Conservation (phyloP, 1,139 yeast species). For the Kodamaea anthophila region DNA sequence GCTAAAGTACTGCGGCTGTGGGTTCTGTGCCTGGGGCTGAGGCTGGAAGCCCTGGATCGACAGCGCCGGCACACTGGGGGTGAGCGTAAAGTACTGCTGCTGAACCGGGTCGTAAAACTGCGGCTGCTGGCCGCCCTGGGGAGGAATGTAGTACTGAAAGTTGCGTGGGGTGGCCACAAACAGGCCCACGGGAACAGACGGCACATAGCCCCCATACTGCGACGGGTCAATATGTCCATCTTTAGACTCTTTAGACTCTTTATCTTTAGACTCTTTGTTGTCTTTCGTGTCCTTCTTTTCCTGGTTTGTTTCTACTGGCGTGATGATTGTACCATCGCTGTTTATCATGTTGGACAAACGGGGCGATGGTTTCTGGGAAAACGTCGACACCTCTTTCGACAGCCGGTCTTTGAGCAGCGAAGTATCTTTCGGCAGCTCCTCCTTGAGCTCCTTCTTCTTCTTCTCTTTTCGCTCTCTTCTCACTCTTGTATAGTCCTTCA, state of each 20-base stretch:
- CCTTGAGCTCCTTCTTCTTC: neutral
- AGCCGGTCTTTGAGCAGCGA: conserved; percentile 24
- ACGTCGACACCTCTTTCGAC: conserved; percentile 36
- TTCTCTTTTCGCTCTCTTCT: conserved; percentile 17
- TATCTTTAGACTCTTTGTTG: neutral
- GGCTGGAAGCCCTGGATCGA: conserved; percentile 5
- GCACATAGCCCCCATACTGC: neutral
- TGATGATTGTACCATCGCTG: conserved; percentile 43
- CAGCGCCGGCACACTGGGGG: conserved; percentile 23
- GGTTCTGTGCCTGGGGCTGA: conserved; percentile 14
- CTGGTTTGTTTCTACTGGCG: conserved; percentile 32
- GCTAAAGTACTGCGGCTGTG: conserved; percentile 32
- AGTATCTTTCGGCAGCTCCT: neutral
- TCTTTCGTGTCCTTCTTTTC: conserved; percentile 6
- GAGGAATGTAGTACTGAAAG: conserved; percentile 13
- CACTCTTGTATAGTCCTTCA: conserved; percentile 14
- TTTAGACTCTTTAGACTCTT: neutral
- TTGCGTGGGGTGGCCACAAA: conserved; percentile 11
- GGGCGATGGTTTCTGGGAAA: conserved; percentile 33
- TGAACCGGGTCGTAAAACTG: conserved; percentile 44
- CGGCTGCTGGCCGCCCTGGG: conserved; percentile 18
- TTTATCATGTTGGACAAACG: conserved; percentile 39
- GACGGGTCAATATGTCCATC: neutral
- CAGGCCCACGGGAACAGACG: conserved; percentile 7
- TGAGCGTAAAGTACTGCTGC: conserved; percentile 40